Conservation (phyloP, 1,284 basidiomycete genomes). For the Puccinia coronata region DNA sequence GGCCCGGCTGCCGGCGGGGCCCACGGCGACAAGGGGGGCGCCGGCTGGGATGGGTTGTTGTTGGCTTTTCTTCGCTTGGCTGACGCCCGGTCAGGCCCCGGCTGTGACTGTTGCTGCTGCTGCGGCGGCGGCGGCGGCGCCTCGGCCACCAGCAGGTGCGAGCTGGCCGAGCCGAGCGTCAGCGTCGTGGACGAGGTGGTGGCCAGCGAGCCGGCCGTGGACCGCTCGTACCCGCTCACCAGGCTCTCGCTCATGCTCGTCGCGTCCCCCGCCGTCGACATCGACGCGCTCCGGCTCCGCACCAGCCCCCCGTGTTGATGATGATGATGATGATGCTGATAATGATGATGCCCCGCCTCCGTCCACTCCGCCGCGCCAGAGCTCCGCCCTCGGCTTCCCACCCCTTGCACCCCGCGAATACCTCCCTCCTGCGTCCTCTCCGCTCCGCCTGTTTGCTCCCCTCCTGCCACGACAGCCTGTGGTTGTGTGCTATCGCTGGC, state of each 20-base stretch:
- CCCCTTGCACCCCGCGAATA: too few species aligned
- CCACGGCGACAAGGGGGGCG: too few species aligned
- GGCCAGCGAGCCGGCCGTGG: background rate
- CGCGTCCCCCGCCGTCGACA: background rate
- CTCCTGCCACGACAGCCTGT: background rate
- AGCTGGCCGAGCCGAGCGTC: background rate
- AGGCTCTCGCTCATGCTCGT: background rate
- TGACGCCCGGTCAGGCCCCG: background rate
- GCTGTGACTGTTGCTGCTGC: too few species aligned
- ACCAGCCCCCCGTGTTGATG: background rate
- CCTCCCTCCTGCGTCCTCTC: background rate
- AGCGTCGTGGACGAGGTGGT: background rate
- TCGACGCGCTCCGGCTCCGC: background rate
- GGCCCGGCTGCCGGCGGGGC: background rate
- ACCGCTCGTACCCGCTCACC: background rate
- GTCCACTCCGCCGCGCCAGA: too few species aligned
- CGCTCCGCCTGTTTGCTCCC: background rate
- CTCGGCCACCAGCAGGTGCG: background rate
- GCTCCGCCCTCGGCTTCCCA: too few species aligned
- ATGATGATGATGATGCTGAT: too few species aligned
- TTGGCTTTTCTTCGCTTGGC: constrained; percentile 8
- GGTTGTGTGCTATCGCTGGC: background rate
- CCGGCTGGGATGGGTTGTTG: background rate
- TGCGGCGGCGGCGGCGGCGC: too few species aligned
- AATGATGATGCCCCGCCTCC: too few species aligned